Percentiles rank a stretch among this genome's conserved stretches.
phyloP scores from a whole-genome alignment of 2,329 filamentous ascomycete genomes.

The Epichloe sp. region DNA sequence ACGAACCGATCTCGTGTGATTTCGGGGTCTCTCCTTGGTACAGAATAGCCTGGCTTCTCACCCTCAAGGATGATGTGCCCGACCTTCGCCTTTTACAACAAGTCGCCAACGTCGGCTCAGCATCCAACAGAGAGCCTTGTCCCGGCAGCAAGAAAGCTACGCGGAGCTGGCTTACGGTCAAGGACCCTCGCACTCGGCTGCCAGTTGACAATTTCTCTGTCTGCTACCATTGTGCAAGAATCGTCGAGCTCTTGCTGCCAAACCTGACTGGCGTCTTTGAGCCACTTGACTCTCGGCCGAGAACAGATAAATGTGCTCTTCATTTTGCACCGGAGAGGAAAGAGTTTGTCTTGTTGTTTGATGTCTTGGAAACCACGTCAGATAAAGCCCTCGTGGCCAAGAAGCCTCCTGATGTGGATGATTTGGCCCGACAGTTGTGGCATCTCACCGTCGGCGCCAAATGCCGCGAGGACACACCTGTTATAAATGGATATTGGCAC shows the following conservation, averaged over 20 bases:
- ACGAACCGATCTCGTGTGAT: conserved; percentile 55
- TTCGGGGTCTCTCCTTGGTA: conserved; percentile 71
- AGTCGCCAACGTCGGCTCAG: conserved; percentile 44
- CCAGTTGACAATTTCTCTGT: conserved; percentile 60
- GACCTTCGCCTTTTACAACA: conserved; percentile 59
- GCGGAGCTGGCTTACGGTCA: conserved; percentile 64
- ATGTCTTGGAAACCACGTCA: conserved; percentile 43
- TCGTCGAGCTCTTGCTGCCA: conserved; percentile 61
- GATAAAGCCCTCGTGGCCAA: conserved; percentile 34
- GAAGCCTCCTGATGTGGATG: conserved; percentile 40
- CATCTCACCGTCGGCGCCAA: conserved; percentile 45
- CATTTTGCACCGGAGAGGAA: conserved; percentile 40
- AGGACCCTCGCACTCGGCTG: conserved; percentile 50
- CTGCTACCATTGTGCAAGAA: conserved; percentile 61
- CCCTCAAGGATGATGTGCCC: conserved; percentile 52
- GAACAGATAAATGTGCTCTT: conserved; percentile 53
- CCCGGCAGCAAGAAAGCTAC: conserved; percentile 39
- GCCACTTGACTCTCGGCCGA: conserved; percentile 31
- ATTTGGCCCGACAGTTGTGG: conserved; percentile 51
- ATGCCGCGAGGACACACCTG: conserved; percentile 51
- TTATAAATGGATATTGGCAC: conserved; percentile 59
- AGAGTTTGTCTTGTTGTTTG: conserved; percentile 47
- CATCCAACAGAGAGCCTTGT: conserved; percentile 42
- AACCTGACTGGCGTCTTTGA: conserved; percentile 55
- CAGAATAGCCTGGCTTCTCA: conserved; percentile 72